Conservation (phyloP, 2,329 filamentous ascomycete species). For the Rhinocladiella mackenziei region DNA sequence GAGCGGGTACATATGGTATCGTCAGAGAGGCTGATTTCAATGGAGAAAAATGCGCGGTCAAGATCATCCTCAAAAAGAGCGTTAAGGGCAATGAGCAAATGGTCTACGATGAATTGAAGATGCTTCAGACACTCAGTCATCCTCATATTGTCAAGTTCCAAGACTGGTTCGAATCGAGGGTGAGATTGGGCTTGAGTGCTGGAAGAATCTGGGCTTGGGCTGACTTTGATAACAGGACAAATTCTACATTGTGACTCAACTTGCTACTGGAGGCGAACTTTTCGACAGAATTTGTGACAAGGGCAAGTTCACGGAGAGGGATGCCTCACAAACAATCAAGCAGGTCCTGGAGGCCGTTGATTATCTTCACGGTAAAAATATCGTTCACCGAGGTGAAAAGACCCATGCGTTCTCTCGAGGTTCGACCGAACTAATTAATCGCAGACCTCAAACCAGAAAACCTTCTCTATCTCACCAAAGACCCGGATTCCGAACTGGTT, state of each 20-base stretch:
- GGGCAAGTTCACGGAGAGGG: constrained; percentile 97
- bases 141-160: constrained; percentile 95
- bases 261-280: constrained; percentile 91
- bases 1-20: constrained; percentile 96
- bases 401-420: neutral
- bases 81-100: constrained; percentile 97
- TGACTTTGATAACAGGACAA: constrained; percentile 67
- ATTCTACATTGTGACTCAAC: constrained; percentile 97
- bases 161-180: constrained; percentile 98
- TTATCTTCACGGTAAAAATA: constrained; percentile 90
- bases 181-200: constrained; percentile 43
- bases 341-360: constrained; percentile 90
- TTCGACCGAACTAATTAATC: constrained; percentile 20
- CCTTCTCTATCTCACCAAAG: constrained; percentile 81
- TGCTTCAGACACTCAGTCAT: constrained; percentile 87
- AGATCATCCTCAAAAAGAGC: constrained; percentile 99
- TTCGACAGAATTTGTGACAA: constrained; percentile 98
- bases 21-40: constrained; percentile 89
- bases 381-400: constrained; percentile 80
- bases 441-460: constrained; percentile 98
- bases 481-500: constrained; percentile 75
- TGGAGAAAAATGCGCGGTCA: constrained; percentile 84
- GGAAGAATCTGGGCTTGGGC: neutral
- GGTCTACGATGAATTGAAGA: constrained; percentile 95
- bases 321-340: constrained; percentile 90